Evolutionary conservation across 306 rosid species (phyloP), one percentile per base, ranked within the genome.

Genomic region (Trifolium pratense): DNA sequence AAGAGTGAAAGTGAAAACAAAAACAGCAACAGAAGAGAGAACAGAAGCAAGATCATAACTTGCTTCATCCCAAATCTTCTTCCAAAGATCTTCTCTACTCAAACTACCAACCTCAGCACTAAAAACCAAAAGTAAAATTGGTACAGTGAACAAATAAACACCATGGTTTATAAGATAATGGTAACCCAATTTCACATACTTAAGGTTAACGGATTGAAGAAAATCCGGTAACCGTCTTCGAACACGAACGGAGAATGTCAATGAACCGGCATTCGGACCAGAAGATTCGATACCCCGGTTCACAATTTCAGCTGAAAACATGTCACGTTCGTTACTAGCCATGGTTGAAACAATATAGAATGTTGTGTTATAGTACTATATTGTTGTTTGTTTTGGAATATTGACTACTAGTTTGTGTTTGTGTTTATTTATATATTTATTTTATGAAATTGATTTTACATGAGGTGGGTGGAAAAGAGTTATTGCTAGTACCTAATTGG

Each of bases 191-290:
- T 90, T 91, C 80, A 95, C 99, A 48, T 95, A 95, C 85, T 95
- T 95, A 6, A 95, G 97, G 72, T 95, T 95, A 32, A 95, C 97
- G 5, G 99, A 91, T 36, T 90, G 96, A 21, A 91, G 89, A 64
- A 95, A 95, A 78, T 91, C 99, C 3, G 97, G 99, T 12, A 95
- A 77, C 2, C 96, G 88, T 66, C 92, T 71, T 62, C 96, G 83
- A 13, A 95, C 99, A 43, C 97, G 78, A 1, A 95, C 97, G 0
- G 99, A 95, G 83, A 95, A 95, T 0, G 96, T 90, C 60, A 73
- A 65, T 7, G 99, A 95, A 4, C 99, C 99, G 0, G 97, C 99
- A 62, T 95, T 95, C 1, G 99, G 99, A 2, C 99, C 99, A 0
- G 90, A 67, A 0, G 95, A 80, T 62, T 95, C 97, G 6, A 95